Conservation (phyloP, 306 rosid genomes). For the Pueraria montana region DNA sequence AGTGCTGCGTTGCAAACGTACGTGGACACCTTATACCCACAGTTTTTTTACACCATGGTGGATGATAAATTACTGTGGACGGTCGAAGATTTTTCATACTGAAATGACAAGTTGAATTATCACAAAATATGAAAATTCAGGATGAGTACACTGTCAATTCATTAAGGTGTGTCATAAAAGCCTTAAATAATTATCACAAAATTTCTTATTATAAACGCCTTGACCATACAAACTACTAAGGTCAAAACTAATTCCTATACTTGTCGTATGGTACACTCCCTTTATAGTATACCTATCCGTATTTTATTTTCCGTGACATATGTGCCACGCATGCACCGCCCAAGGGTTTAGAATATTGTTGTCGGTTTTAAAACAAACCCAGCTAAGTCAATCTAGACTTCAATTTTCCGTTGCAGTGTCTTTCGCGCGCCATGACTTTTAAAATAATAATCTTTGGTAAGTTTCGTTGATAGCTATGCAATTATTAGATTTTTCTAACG, state of each 20-base stretch:
- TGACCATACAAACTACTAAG: background rate
- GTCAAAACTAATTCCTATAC: background rate
- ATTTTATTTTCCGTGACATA: background rate
- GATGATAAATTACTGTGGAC: background rate
- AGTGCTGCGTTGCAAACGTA: background rate
- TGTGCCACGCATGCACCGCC: background rate
- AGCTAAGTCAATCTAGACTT: background rate
- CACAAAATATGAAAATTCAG: background rate
- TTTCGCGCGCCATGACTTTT: background rate
- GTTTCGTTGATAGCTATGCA: background rate
- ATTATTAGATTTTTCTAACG: background rate
- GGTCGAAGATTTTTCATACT: background rate
- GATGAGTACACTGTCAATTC: background rate
- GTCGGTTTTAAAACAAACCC: background rate
- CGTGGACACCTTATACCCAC: background rate
- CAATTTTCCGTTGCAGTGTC: background rate
- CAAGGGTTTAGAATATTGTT: background rate
- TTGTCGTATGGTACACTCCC: background rate
- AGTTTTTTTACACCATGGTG: background rate
- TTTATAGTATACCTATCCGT: no score
- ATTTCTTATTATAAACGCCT: background rate
- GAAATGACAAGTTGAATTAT: background rate
- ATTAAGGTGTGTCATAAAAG: no score
- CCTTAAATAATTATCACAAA: background rate
- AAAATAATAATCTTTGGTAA: background rate